Evolutionary conservation across 2,329 filamentous ascomycete species (phyloP).

Genomic region (Cytospora mali): DNA sequence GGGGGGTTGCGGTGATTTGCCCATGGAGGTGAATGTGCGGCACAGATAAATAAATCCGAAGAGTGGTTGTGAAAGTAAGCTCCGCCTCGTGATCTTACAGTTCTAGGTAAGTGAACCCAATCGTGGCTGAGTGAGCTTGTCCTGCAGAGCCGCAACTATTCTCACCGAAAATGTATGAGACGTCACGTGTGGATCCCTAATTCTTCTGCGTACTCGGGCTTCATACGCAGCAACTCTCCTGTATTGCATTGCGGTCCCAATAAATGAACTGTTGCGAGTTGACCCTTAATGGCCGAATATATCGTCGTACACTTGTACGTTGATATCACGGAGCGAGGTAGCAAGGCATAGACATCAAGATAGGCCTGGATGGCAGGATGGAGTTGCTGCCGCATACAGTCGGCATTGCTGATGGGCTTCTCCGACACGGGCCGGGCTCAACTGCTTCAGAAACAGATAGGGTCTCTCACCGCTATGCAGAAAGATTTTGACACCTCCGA

Average conservation of each 20-base stretch:
- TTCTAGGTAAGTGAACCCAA: neutral
- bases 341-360: neutral
- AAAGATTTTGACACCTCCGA: neutral
- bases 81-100: neutral
- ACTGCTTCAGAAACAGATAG: neutral
- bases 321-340: neutral
- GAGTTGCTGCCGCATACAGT: neutral
- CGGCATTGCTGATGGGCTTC: neutral
- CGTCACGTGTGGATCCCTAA: neutral
- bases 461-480: neutral
- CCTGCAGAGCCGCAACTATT: neutral
- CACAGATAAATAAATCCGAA: neutral
- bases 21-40: constrained; percentile 1
- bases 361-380: neutral
- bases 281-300: neutral
- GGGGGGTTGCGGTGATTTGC: neutral
- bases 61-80: neutral
- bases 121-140: neutral
- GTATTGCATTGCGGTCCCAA: neutral
- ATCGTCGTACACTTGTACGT: neutral
- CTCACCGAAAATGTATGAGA: neutral
- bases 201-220: neutral
- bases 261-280: neutral
- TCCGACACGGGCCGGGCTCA: neutral
- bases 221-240: neutral